phyloP scores from a whole-genome alignment of 2,329 filamentous ascomycete genomes.

The Didymellaceae sp. region DNA sequence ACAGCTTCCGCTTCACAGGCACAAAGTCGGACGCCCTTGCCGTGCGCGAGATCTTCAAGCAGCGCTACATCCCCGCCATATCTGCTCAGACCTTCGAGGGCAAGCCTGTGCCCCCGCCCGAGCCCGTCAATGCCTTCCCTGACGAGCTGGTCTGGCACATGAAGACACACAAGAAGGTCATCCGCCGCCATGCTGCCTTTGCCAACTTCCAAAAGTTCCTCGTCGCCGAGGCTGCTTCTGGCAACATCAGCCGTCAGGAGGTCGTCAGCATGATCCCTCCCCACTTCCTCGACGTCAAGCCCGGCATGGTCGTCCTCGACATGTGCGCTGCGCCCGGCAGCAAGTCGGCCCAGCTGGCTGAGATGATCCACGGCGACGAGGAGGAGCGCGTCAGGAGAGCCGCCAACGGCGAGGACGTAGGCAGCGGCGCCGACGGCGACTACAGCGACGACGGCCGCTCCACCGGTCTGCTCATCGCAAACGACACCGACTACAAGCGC shows the following conservation, averaged over 20 bases:
- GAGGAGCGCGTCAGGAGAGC: conserved; percentile 82
- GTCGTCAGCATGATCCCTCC: conserved; percentile 99
- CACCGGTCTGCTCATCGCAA: conserved; percentile 91
- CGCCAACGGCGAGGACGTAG: conserved; percentile 67
- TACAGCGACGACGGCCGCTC: conserved; percentile 80
- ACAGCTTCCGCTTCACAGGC: conserved; percentile 96
- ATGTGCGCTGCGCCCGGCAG: conserved; percentile 96
- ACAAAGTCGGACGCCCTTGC: conserved; percentile 94
- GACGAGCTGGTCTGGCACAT: conserved; percentile 96
- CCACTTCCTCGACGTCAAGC: conserved; percentile 86
- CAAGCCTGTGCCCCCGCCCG: conserved; percentile 78
- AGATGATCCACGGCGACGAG: conserved; percentile 92
- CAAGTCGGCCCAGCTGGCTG: conserved; percentile 93
- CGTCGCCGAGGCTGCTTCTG: conserved; percentile 94
- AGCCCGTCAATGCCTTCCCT: conserved; percentile 88
- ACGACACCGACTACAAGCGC: conserved; percentile 95
- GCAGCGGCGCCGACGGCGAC: conserved; percentile 60
- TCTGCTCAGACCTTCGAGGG: conserved; percentile 84
- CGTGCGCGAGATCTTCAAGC: conserved; percentile 86
- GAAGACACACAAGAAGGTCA: conserved; percentile 95
- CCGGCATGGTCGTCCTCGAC: conserved; percentile 91
- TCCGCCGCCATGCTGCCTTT: conserved; percentile 93
- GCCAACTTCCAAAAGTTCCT: conserved; percentile 96
- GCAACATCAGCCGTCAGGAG: conserved; percentile 97
- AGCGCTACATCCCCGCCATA: conserved; percentile 90